These are phyloP conservation scores for Pseudofabraea citricarpa DNA, from an alignment of 2,329 filamentous ascomycete species.

Conservation along the genomic window DNA sequence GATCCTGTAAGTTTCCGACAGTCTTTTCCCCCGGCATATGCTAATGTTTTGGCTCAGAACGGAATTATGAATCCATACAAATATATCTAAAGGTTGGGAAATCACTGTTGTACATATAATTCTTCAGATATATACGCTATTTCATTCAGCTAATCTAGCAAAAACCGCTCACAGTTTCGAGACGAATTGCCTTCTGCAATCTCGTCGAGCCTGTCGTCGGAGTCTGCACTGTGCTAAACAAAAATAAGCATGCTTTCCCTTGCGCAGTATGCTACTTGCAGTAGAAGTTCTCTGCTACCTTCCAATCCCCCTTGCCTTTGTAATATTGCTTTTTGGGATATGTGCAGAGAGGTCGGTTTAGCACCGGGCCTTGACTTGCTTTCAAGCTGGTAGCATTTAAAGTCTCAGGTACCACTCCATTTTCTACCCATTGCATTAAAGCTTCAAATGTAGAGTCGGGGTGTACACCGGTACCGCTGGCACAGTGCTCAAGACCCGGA, in stretches of 20 bases:
- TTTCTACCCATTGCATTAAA: conserved; percentile 25
- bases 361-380: background rate
- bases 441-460: conserved; percentile 18
- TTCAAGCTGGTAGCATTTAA: background rate
- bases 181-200: too few relatives aligned
- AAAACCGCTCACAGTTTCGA: too few relatives aligned
- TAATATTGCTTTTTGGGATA: background rate
- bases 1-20: conserved; percentile 68
- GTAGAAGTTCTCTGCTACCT: background rate
- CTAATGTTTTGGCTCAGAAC: conserved; percentile 60
- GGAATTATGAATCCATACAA: conserved; percentile 99
- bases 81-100: conserved; percentile 58
- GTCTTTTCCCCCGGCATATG: background rate
- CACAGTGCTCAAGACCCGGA: conserved; percentile 27
- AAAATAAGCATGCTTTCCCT: too few relatives aligned
- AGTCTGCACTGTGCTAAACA: too few relatives aligned
- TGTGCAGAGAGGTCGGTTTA: background rate
- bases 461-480: conserved; percentile 16
- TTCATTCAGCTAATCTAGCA: too few relatives aligned
- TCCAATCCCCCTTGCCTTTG: background rate
- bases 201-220: too few relatives aligned
- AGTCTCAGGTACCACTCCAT: conserved; percentile 19
- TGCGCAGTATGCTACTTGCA: too few relatives aligned
- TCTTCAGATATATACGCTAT: background rate
- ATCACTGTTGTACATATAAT: background rate